Evolutionary conservation across 306 rosid species (phyloP).

Genomic region (Acmispon strigosus): DNA sequence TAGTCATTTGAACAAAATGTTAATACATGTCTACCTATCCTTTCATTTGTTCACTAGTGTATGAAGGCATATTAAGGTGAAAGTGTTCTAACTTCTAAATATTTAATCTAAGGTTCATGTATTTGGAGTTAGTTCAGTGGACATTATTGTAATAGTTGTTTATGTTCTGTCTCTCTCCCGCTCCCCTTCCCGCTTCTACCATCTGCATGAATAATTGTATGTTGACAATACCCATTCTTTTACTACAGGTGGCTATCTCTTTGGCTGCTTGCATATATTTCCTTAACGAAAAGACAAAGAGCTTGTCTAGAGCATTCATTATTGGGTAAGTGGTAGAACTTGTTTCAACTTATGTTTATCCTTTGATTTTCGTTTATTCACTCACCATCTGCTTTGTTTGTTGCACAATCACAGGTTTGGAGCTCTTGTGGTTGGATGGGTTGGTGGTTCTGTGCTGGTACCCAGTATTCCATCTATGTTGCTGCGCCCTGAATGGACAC

Average conservation of each 20-base stretch:
- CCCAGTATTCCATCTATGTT: conserved; percentile 75
- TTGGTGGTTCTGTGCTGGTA: conserved; percentile 68
- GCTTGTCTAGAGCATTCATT: conserved; percentile 71
- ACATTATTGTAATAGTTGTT: neutral
- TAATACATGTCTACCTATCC: neutral
- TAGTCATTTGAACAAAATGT: neutral
- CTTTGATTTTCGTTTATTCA: neutral
- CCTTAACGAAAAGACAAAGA: conserved; percentile 90
- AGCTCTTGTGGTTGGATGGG: conserved; percentile 81
- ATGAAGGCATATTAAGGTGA: neutral
- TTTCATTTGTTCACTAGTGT: neutral
- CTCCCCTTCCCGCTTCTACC: neutral
- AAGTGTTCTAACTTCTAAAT: neutral
- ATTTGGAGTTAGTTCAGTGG: neutral
- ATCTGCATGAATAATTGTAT: neutral
- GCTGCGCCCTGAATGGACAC: conserved; percentile 83
- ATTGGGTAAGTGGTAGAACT: conserved; percentile 54
- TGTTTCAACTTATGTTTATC: neutral
- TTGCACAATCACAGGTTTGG: conserved; percentile 57
- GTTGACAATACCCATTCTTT: conserved; percentile 1
- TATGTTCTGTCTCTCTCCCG: neutral
- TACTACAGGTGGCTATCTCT: conserved; percentile 81
- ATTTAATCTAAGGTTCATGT: conserved; percentile 4
- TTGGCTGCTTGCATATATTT: conserved; percentile 96
- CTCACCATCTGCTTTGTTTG: neutral